phyloP scores from a whole-genome alignment of 371 early-diverging fungal genomes.

The Zancudomyces culisetae region DNA sequence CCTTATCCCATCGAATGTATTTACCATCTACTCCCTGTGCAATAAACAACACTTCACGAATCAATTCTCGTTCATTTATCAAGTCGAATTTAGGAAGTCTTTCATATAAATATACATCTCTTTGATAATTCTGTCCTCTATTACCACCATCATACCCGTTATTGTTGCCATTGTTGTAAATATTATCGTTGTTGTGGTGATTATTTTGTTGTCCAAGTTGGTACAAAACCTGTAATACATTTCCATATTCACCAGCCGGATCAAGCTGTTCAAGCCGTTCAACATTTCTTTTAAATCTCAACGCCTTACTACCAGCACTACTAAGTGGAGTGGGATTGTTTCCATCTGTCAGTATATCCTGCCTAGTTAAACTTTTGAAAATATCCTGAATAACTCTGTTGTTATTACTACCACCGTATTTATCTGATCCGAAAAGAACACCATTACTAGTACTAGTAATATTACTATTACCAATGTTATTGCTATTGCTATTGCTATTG shows the following conservation, averaged over 20 bases:
- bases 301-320: neutral
- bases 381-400: neutral
- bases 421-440: neutral
- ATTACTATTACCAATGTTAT: slow-evolving; percentile 23
- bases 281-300: neutral
- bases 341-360: neutral
- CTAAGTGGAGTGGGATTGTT: neutral
- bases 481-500: neutral
- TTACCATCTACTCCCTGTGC: slow-evolving; percentile 89
- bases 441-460: slow-evolving; percentile 14
- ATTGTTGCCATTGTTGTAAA: neutral
- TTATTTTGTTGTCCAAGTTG: neutral
- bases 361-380: neutral
- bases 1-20: slow-evolving; percentile 41
- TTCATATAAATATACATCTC: neutral
- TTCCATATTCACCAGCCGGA: neutral
- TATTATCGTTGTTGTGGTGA: neutral
- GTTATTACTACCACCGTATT: neutral
- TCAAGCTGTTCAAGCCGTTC: neutral
- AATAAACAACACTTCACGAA: slow-evolving; percentile 73
- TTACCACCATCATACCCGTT: neutral
- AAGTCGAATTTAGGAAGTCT: slow-evolving; percentile 2
- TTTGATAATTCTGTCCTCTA: neutral
- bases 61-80: slow-evolving; percentile 41
- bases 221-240: neutral